Percentiles rank a stretch among this genome's conserved stretches.
Evolutionary conservation across 2,329 filamentous ascomycete species (phyloP).

Genomic region (Stagonosporopsis rhizophila): DNA sequence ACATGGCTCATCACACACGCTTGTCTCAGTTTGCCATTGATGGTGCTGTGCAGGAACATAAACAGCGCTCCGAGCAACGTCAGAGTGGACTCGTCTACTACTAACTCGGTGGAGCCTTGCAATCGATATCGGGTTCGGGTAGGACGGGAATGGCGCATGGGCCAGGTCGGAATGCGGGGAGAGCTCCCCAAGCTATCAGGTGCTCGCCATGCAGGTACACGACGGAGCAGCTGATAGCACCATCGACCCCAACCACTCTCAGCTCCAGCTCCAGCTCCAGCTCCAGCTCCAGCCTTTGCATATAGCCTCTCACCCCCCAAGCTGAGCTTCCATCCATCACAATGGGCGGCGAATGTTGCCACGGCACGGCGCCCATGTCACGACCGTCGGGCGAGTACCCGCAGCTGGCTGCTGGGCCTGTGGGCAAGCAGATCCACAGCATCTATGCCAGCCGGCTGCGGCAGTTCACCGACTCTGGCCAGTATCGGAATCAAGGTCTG

Average conservation of each 20-base stretch:
- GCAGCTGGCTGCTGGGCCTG: slow-evolving; percentile 45
- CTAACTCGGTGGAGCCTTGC: no score
- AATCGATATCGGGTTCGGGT: slow-evolving; percentile 9
- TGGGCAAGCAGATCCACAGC: slow-evolving; percentile 67
- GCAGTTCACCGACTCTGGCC: slow-evolving; percentile 77
- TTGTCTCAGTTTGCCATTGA: no score
- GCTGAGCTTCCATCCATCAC: neutral
- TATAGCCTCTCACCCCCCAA: neutral
- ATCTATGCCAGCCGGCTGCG: slow-evolving; percentile 86
- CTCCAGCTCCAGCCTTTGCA: neutral
- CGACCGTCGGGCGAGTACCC: slow-evolving; percentile 35
- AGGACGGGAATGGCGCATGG: no score
- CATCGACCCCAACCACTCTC: slow-evolving; percentile 2
- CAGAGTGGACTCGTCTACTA: slow-evolving; percentile 9
- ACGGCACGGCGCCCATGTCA: slow-evolving; percentile 37
- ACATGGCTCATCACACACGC: neutral
- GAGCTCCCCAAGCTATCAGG: slow-evolving; percentile 3
- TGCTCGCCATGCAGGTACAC: slow-evolving; percentile 18
- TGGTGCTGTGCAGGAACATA: no score
- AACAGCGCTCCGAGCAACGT: neutral
- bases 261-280: neutral
- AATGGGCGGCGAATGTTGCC: slow-evolving; percentile 47
- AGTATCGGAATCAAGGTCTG: slow-evolving; percentile 76
- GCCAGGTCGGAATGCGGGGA: slow-evolving; percentile 7
- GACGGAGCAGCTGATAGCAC: slow-evolving; percentile 10